Conservation (phyloP, 176 grass and related monocot species). For the barley (Hordeum vulgare) region DNA sequence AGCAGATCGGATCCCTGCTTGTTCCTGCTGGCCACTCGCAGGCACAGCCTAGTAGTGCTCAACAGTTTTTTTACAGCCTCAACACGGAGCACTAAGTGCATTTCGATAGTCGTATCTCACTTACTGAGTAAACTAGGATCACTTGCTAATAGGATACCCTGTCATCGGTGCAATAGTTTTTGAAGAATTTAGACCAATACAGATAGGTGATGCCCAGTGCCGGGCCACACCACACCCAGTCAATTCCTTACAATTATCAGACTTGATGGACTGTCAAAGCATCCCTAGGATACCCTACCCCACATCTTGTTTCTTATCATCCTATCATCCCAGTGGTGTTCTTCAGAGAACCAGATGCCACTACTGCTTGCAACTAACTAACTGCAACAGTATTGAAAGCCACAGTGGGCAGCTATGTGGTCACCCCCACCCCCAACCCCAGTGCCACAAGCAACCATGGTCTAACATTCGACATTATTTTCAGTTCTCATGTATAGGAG, state of each 20-base stretch:
- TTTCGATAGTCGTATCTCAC: conserved; percentile 17
- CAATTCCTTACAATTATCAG: neutral
- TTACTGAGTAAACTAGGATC: neutral
- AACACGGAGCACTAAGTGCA: conserved; percentile 25
- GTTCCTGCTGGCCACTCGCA: neutral
- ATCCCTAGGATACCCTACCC: conserved; percentile 25
- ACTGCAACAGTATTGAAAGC: neutral
- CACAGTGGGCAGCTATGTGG: too few species aligned
- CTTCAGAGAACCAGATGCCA: neutral
- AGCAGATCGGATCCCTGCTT: neutral
- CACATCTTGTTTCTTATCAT: neutral
- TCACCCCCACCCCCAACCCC: too few species aligned
- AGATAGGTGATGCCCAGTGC: neutral
- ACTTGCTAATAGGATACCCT: neutral
- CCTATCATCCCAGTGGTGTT: neutral
- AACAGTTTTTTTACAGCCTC: neutral
- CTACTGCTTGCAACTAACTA: too few species aligned
- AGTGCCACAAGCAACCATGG: too few species aligned
- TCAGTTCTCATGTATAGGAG: too few species aligned
- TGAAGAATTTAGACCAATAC: neutral
- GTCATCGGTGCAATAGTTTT: neutral
- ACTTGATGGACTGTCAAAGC: conserved; percentile 14
- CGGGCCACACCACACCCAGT: neutral
- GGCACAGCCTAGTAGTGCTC: conserved; percentile 14
- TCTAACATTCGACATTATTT: too few species aligned